Evolutionary conservation across 2,329 filamentous ascomycete species (phyloP).

Genomic region (Botrytis porri): DNA sequence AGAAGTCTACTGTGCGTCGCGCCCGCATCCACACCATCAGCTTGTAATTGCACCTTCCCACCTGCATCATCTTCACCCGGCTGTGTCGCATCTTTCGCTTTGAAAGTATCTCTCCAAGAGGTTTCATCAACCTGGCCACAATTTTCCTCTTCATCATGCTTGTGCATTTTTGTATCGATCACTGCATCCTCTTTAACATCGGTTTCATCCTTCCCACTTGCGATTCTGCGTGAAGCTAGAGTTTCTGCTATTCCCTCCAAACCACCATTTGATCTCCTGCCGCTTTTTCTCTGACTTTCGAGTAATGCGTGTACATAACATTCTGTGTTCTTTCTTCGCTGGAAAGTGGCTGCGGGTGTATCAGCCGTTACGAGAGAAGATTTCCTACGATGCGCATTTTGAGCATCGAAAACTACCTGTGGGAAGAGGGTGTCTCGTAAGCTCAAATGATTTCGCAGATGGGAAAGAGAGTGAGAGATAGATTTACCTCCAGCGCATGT

Average conservation of each 20-base stretch:
- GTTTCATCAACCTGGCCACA: conserved; percentile 55
- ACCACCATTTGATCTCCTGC: conserved; percentile 33
- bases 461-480: neutral
- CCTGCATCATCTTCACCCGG: conserved; percentile 21
- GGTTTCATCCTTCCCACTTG: conserved; percentile 8
- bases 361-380: conserved; percentile 60
- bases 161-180: conserved; percentile 23
- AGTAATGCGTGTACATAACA: conserved; percentile 66
- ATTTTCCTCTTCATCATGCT: conserved; percentile 21
- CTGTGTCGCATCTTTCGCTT: conserved; percentile 11
- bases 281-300: conserved; percentile 50
- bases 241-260: conserved; percentile 35
- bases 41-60: conserved; percentile 21
- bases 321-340: conserved; percentile 47
- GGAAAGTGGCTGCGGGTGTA: conserved; percentile 40
- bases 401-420: conserved; percentile 59
- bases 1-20: conserved; percentile 64
- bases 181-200: conserved; percentile 7
- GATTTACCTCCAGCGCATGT: conserved; percentile 45
- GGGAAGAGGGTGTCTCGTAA: neutral
- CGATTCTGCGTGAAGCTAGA: conserved; percentile 25
- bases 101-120: conserved; percentile 47
- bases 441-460: neutral
- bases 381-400: conserved; percentile 61
- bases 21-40: conserved; percentile 23